Conservation (phyloP, 495 filamentous ascomycete species). For the Penicillium canariense region DNA sequence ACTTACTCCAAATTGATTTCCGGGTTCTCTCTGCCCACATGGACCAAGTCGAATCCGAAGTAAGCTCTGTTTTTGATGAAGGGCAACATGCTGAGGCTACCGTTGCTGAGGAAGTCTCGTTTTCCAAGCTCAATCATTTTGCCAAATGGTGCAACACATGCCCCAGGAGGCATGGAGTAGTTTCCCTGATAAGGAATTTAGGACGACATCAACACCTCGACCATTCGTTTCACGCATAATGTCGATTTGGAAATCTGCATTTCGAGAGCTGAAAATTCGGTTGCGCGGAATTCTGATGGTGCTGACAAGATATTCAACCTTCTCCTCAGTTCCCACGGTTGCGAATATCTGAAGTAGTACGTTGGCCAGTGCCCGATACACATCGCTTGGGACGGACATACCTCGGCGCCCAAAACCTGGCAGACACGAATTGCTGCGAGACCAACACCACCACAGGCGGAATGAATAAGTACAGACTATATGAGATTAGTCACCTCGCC, state of each 20-base stretch:
- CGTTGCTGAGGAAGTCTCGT: constrained; percentile 22
- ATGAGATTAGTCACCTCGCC: not conserved
- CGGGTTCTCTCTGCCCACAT: not conserved
- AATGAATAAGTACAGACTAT: constrained; percentile 27
- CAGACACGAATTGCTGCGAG: constrained; percentile 22
- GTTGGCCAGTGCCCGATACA: no score
- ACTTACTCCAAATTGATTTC: not conserved
- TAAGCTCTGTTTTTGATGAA: not conserved
- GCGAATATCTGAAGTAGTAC: no score
- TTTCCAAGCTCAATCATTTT: constrained; percentile 18
- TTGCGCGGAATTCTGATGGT: constrained; percentile 22
- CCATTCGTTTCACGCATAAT: constrained; percentile 20
- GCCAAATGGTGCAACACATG: constrained; percentile 23
- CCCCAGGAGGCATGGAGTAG: constrained; percentile 33
- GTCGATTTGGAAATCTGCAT: constrained; percentile 5
- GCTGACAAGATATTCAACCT: constrained; percentile 33
- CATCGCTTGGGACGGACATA: no score
- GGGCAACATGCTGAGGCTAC: not conserved
- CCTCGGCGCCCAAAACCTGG: constrained; percentile 15
- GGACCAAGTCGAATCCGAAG: not conserved
- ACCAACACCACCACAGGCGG: constrained; percentile 26
- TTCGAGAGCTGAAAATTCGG: constrained; percentile 25
- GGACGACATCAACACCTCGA: constrained; percentile 31
- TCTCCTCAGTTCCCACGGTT: constrained; percentile 42
- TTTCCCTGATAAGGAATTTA: constrained; percentile 35